These are phyloP conservation scores for Mortierella hygrophila DNA, from an alignment of 192 early-diverging fungal genomes.

Conservation along the genomic window DNA sequence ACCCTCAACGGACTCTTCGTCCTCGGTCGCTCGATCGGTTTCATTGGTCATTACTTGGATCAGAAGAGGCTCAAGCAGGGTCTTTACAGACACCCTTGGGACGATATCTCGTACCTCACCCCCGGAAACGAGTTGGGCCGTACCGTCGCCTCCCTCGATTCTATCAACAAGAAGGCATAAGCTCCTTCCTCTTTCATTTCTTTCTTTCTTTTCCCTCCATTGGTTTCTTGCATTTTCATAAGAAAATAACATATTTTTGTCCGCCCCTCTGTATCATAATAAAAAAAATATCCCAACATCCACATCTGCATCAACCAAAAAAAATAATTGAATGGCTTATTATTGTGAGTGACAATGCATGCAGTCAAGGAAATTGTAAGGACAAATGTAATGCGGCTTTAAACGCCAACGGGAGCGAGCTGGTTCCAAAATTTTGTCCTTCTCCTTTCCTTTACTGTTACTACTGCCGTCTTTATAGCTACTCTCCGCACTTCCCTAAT, in stretches of 20 bases:
- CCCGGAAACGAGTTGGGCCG: slow-evolving; percentile 59
- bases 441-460: too few relatives aligned
- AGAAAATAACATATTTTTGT: neutral
- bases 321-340: too few relatives aligned
- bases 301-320: neutral
- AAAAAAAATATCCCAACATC: too few relatives aligned
- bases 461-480: too few relatives aligned
- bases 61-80: slow-evolving; percentile 98
- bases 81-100: slow-evolving; percentile 96
- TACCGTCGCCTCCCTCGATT: slow-evolving; percentile 48
- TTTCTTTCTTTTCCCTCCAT: neutral
- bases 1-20: slow-evolving; percentile 97
- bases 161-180: slow-evolving; percentile 40
- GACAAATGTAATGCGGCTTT: too few relatives aligned
- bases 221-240: neutral
- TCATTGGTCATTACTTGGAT: slow-evolving; percentile 97
- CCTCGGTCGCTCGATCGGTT: slow-evolving; percentile 92
- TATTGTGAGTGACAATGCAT: too few relatives aligned
- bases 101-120: slow-evolving; percentile 91
- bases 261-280: neutral
- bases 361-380: too few relatives aligned
- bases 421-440: too few relatives aligned
- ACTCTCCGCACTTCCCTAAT: too few relatives aligned
- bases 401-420: too few relatives aligned
- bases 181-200: neutral